Evolutionary conservation across 2,329 filamentous ascomycete genomes (phyloP).

Genomic region (Thelonectria discophora): DNA sequence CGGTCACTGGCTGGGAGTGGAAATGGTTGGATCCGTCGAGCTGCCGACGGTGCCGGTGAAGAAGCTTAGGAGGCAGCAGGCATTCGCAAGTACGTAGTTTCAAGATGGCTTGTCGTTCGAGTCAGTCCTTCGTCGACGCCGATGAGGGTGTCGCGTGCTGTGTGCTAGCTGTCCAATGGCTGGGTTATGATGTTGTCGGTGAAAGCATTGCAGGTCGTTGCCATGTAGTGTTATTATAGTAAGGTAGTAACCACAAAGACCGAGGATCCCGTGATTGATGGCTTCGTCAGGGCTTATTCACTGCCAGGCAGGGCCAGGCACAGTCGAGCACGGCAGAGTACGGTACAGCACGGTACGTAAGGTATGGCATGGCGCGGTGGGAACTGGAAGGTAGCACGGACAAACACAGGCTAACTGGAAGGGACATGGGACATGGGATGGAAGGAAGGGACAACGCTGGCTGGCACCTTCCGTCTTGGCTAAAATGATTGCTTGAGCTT

Average conservation of each 20-base stretch:
- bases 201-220: background rate
- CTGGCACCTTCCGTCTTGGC: conserved; percentile 9
- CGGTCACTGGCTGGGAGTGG: too few relatives aligned
- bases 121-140: background rate
- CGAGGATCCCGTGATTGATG: conserved; percentile 5
- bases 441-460: background rate
- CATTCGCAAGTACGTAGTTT: too few relatives aligned
- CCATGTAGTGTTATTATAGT: too few relatives aligned
- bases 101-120: background rate
- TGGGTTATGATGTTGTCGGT: background rate
- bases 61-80: too few relatives aligned
- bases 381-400: too few relatives aligned
- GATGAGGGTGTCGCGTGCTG: background rate
- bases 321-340: background rate
- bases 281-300: conserved; percentile 7
- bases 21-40: too few relatives aligned
- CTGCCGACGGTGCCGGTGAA: too few relatives aligned
- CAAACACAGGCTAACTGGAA: background rate
- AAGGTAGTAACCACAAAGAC: background rate
- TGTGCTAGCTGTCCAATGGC: background rate
- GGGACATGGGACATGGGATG: background rate
- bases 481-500: conserved; percentile 14
- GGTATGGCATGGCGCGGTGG: too few relatives aligned
- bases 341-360: background rate
- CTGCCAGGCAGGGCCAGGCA: background rate